These are phyloP conservation scores for Globisporangium nodosum DNA, from an alignment of 352 stramenopile genomes.

Conservation along the genomic window DNA sequence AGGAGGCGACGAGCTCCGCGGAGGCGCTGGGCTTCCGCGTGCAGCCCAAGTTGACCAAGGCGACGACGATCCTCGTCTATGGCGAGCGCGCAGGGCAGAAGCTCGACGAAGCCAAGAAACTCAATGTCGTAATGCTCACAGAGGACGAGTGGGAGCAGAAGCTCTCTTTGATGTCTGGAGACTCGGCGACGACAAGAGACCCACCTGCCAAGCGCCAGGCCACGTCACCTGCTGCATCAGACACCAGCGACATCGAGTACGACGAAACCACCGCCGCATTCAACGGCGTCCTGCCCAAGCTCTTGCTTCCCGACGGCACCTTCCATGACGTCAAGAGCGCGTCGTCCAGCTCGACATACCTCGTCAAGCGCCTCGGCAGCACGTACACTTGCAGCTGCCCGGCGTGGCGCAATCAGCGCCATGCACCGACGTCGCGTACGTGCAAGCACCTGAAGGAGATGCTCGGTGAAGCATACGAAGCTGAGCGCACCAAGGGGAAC, in stretches of 20 bases:
- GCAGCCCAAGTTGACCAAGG: slow-evolving; percentile 20
- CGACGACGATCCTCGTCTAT: slow-evolving; percentile 27
- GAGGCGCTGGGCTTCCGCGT: slow-evolving; percentile 25
- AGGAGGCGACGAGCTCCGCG: slow-evolving; percentile 19
- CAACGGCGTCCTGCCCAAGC: slow-evolving; percentile 32
- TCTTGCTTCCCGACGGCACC: slow-evolving; percentile 28
- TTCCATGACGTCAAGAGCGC: slow-evolving; percentile 44
- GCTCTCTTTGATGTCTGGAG: slow-evolving; percentile 3
- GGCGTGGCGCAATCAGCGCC: slow-evolving; percentile 59
- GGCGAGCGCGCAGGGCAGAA: slow-evolving; percentile 26
- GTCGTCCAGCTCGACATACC: slow-evolving; percentile 49
- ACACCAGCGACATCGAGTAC: slow-evolving; percentile 16
- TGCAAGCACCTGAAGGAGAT: slow-evolving; percentile 64
- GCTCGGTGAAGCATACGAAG: slow-evolving; percentile 47
- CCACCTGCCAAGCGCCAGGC: slow-evolving; percentile 15
- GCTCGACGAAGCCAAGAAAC: slow-evolving; percentile 24
- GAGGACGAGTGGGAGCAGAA: slow-evolving; percentile 32
- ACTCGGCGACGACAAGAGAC: background rate
- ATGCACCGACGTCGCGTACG: slow-evolving; percentile 34
- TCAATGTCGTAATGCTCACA: slow-evolving; percentile 18
- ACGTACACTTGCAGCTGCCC: slow-evolving; percentile 61
- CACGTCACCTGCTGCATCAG: background rate
- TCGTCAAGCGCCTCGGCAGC: slow-evolving; percentile 39
- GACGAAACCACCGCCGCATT: slow-evolving; percentile 40
- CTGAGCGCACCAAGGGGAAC: slow-evolving; percentile 16